Percentiles rank a stretch among this genome's conserved stretches.
phyloP scores from a whole-genome alignment of 2,329 filamentous ascomycete genomes.

The Neopestalotiopsis clavispora region DNA sequence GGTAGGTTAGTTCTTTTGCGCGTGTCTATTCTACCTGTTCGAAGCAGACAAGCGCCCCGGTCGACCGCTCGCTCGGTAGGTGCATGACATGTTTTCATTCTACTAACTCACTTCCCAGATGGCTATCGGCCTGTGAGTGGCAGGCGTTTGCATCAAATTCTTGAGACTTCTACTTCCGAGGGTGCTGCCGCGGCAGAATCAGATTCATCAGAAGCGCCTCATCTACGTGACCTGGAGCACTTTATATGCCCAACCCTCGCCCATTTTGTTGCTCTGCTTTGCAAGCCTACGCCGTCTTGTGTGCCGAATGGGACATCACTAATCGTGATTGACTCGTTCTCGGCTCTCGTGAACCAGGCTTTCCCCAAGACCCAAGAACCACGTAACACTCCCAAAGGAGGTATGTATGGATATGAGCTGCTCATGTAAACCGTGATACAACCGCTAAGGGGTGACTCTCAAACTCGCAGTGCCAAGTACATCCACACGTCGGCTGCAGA shows the following conservation, averaged over 20 bases:
- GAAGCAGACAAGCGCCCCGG: background rate
- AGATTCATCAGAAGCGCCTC: constrained; percentile 16
- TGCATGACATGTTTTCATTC: background rate
- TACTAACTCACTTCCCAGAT: constrained; percentile 29
- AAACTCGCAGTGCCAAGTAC: constrained; percentile 38
- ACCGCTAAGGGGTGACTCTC: constrained; percentile 15
- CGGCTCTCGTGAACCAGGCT: constrained; percentile 75
- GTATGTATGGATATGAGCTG: constrained; percentile 39
- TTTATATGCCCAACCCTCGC: constrained; percentile 65
- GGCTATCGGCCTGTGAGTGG: constrained; percentile 52
- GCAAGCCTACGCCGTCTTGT: constrained; percentile 67
- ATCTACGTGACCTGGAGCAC: constrained; percentile 36
- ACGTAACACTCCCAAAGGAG: constrained; percentile 41
- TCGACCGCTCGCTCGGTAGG: too few relatives aligned
- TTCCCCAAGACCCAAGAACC: constrained; percentile 66
- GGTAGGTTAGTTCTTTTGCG: constrained; percentile 68
- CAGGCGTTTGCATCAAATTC: constrained; percentile 40
- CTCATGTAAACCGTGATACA: constrained; percentile 8
- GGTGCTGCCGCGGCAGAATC: constrained; percentile 16
- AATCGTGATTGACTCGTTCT: constrained; percentile 79
- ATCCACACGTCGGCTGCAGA: constrained; percentile 52
- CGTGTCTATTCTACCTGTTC: background rate
- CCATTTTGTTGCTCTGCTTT: constrained; percentile 76
- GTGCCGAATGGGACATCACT: constrained; percentile 68
- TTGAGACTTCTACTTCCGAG: constrained; percentile 13